Evolutionary conservation across 78 protist genomes (phyloP).

Genomic region (Neovahlkampfia damariscottae): DNA sequence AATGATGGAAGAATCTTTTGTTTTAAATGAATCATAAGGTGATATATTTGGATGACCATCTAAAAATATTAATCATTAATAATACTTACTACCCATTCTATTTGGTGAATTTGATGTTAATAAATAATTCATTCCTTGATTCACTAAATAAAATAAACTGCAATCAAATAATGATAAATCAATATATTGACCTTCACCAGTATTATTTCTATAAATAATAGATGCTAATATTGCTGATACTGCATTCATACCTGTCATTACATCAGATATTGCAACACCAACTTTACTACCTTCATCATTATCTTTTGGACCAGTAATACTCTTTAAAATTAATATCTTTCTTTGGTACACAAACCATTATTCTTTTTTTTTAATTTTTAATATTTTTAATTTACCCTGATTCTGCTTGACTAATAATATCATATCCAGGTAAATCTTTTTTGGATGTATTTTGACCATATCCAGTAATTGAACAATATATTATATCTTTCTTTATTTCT

Average conservation of each 20-base stretch:
- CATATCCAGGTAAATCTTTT: slow-evolving; percentile 1
- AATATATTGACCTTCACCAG: not conserved
- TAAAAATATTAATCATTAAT: too few species aligned
- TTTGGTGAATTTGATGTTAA: not conserved
- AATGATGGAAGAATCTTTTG: not conserved
- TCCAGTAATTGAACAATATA: slow-evolving; percentile 13
- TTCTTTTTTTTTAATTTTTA: not conserved
- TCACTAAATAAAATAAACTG: not conserved
- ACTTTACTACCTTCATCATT: not conserved
- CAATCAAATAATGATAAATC: not conserved
- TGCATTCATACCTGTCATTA: slow-evolving; percentile 8
- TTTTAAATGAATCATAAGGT: not conserved
- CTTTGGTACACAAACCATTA: not conserved
- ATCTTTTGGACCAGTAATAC: not conserved
- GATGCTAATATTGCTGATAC: not conserved
- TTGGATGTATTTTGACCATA: not conserved
- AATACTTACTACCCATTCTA: not conserved
- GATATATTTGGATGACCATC: not conserved
- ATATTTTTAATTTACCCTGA: not conserved
- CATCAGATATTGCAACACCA: slow-evolving; percentile 2
- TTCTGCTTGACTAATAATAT: not conserved
- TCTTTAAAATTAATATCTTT: not conserved
- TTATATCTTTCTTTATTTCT: not conserved
- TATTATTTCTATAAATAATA: not conserved
- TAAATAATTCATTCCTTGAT: not conserved